Evolutionary conservation across 805 yeast species (phyloP).

Genomic region (Saccharomyces paradoxus): DNA sequence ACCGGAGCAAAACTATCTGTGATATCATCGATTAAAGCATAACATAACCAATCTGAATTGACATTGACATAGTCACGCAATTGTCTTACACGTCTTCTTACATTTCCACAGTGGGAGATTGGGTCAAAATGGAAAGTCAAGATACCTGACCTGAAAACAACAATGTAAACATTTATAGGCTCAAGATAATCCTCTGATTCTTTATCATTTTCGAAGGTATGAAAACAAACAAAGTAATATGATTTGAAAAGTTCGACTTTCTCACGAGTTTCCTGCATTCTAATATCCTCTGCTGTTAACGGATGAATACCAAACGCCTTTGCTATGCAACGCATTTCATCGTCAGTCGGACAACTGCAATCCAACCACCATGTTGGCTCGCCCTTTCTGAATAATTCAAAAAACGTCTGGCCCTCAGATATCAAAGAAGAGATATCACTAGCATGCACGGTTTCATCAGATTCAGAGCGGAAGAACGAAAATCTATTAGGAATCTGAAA

Average conservation of each 20-base stretch:
- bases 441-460: constrained; percentile 80
- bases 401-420: constrained; percentile 49
- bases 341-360: constrained; percentile 83
- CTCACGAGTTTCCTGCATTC: constrained; percentile 92
- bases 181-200: constrained; percentile 71
- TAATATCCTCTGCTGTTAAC: constrained; percentile 88
- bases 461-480: constrained; percentile 68
- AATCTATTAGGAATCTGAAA: constrained; percentile 58
- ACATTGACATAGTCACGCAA: constrained; percentile 66
- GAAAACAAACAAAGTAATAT: constrained; percentile 90
- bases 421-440: constrained; percentile 72
- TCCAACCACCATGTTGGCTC: constrained; percentile 91
- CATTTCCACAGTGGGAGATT: constrained; percentile 62
- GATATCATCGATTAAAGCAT: constrained; percentile 70
- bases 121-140: constrained; percentile 61
- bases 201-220: constrained; percentile 81
- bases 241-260: constrained; percentile 82
- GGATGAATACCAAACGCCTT: constrained; percentile 95
- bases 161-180: constrained; percentile 64
- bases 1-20: constrained; percentile 76
- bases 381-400: constrained; percentile 55
- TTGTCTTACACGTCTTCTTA: constrained; percentile 69
- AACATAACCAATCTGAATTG: constrained; percentile 69
- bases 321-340: constrained; percentile 83
- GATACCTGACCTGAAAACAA: constrained; percentile 57